Conservation (phyloP, 257 asterid genomes). For the Fraxinus anomala region DNA sequence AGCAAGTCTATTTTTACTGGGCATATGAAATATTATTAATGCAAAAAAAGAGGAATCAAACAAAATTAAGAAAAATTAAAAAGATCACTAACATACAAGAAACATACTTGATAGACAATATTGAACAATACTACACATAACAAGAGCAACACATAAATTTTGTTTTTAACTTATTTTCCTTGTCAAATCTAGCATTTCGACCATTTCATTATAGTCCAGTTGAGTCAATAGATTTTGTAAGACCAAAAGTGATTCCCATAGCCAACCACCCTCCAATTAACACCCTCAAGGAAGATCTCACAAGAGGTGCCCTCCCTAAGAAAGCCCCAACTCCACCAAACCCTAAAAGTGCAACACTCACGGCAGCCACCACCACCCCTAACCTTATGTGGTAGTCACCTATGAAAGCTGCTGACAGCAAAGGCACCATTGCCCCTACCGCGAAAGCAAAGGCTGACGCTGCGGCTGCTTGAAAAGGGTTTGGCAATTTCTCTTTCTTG, state of each 20-base stretch:
- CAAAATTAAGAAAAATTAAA: too few relatives aligned
- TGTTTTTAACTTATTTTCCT: too few relatives aligned
- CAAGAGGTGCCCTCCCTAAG: constrained; percentile 53
- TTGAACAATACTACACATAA: too few relatives aligned
- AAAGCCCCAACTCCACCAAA: constrained; percentile 62
- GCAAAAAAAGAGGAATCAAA: too few relatives aligned
- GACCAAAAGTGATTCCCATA: constrained; percentile 70
- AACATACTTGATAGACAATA: too few relatives aligned
- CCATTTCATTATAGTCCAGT: constrained; percentile 10
- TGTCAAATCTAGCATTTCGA: too few relatives aligned
- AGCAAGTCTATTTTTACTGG: too few relatives aligned
- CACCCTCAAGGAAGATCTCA: constrained; percentile 55
- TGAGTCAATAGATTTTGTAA: constrained; percentile 52
- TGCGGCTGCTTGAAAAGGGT: constrained; percentile 55
- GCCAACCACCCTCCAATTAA: constrained; percentile 54
- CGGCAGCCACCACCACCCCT: constrained; percentile 54
- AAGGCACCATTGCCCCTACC: constrained; percentile 66
- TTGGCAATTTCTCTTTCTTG: constrained; percentile 43
- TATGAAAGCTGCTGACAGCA: constrained; percentile 55
- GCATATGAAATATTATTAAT: too few relatives aligned
- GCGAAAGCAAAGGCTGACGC: constrained; percentile 67
- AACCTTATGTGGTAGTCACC: constrained; percentile 45
- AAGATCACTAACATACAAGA: too few relatives aligned
- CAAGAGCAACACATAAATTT: too few relatives aligned
- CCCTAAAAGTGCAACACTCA: constrained; percentile 56